A percentile compares a stretch with the other conserved stretches of the same genome.
phyloP scores from a whole-genome alignment of 352 stramenopile species.

The Globisporangium heterothallicum region DNA sequence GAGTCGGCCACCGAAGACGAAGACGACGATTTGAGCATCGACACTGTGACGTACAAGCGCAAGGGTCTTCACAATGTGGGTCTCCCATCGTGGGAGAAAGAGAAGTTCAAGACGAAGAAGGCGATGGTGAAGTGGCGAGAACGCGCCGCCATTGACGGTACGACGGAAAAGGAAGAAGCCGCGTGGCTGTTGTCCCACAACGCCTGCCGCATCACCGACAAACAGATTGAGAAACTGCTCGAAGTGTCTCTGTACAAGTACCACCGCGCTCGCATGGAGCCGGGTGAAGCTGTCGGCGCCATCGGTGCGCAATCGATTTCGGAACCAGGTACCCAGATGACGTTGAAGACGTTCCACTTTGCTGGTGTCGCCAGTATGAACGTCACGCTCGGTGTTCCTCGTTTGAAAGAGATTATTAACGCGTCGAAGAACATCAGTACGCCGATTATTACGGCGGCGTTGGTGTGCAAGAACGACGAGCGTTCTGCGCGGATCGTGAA shows the following conservation, averaged over 20 bases:
- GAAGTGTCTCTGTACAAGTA: conserved; percentile 83
- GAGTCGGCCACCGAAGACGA: conserved; percentile 15
- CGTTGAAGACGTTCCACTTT: conserved; percentile 99
- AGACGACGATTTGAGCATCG: conserved; percentile 41
- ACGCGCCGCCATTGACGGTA: conserved; percentile 41
- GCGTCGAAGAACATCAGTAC: conserved; percentile 98
- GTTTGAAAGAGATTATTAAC: conserved; percentile 97
- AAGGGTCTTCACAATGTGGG: conserved; percentile 66
- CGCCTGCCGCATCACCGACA: conserved; percentile 85
- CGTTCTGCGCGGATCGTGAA: conserved; percentile 97
- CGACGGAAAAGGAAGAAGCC: conserved; percentile 60
- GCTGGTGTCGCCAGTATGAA: conserved; percentile 99
- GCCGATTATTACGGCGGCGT: conserved; percentile 98
- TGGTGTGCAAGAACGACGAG: conserved; percentile 96
- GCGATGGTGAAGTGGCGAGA: conserved; percentile 49
- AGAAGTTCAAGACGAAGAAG: conserved; percentile 50
- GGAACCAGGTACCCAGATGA: conserved; percentile 96
- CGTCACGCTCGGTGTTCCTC: conserved; percentile 99
- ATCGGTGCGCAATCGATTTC: conserved; percentile 97
- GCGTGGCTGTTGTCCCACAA: conserved; percentile 87
- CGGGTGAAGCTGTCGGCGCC: conserved; percentile 96
- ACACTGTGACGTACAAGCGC: conserved; percentile 53
- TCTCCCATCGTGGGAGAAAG: conserved; percentile 45
- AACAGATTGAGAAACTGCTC: conserved; percentile 75
- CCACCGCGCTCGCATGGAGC: conserved; percentile 86